phyloP scores from a whole-genome alignment of 805 yeast species.

The Pichia occidentalis region DNA sequence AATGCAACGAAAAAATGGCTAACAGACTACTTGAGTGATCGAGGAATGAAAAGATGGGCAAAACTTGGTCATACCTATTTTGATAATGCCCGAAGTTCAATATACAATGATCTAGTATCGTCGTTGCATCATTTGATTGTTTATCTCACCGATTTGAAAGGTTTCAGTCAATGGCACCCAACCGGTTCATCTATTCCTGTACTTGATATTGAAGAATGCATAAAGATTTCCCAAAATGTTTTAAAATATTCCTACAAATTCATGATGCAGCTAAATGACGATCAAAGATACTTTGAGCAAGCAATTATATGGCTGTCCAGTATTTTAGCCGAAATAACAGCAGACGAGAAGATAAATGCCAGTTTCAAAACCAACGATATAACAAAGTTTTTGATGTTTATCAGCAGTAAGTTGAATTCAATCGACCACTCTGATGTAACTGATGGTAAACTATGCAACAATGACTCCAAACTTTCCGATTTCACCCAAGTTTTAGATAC shows the following conservation, averaged over 20 bases:
- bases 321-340: conserved; percentile 33
- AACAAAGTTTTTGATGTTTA: conserved; percentile 26
- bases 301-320: conserved; percentile 39
- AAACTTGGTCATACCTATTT: conserved; percentile 44
- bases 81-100: conserved; percentile 41
- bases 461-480: conserved; percentile 4
- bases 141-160: conserved; percentile 36
- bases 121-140: conserved; percentile 50
- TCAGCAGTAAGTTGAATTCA: conserved; percentile 11
- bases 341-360: conserved; percentile 30
- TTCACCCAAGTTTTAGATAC: conserved; percentile 14
- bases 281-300: conserved; percentile 39
- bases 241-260: conserved; percentile 32
- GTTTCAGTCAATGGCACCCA: conserved; percentile 35
- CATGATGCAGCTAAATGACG: conserved; percentile 40
- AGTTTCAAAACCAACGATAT: conserved; percentile 24
- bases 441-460: not conserved
- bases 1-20: conserved; percentile 50
- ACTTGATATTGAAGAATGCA: conserved; percentile 15
- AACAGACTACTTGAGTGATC: conserved; percentile 58
- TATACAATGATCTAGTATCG: conserved; percentile 46
- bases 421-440: not conserved
- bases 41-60: conserved; percentile 53
- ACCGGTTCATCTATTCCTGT: conserved; percentile 17
- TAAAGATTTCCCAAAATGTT: conserved; percentile 19